Evolutionary conservation across 257 asterid species (phyloP).

Genomic region (Thymus quinquecostatus): DNA sequence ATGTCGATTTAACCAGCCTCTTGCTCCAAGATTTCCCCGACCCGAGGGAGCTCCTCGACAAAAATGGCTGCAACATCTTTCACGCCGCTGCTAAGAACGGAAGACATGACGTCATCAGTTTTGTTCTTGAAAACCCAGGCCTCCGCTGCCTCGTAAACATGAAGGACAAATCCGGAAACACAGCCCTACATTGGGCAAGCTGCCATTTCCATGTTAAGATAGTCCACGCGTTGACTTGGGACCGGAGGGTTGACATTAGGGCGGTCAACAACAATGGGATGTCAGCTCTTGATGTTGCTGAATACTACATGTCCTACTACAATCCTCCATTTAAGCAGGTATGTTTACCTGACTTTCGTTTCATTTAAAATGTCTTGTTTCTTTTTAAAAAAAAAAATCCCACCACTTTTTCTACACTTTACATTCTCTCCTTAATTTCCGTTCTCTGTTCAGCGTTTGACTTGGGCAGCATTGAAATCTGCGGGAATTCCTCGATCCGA

Average conservation of each 20-base stretch:
- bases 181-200: constrained; percentile 43
- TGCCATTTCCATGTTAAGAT: constrained; percentile 30
- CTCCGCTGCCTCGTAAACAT: constrained; percentile 35
- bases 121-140: constrained; percentile 34
- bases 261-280: constrained; percentile 31
- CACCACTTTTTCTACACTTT: too few relatives aligned
- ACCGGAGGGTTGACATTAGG: constrained; percentile 33
- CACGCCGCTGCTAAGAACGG: constrained; percentile 46
- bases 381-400: too few relatives aligned
- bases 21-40: constrained; percentile 38
- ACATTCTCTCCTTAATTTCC: too few relatives aligned
- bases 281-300: constrained; percentile 47
- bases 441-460: constrained; percentile 29
- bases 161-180: constrained; percentile 39
- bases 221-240: constrained; percentile 37
- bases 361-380: too few relatives aligned
- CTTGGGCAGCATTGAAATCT: constrained; percentile 38
- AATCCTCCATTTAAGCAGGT: constrained; percentile 28
- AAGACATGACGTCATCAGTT: constrained; percentile 22
- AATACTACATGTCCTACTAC: not conserved
- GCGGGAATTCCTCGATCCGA: constrained; percentile 27
- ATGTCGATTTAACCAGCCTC: constrained; percentile 17
- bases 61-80: constrained; percentile 29
- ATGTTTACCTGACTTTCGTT: not conserved
- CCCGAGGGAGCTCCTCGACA: constrained; percentile 37